Evolutionary conservation across 1,284 basidiomycete genomes (phyloP).

Genomic region (Puccinia horiana): DNA sequence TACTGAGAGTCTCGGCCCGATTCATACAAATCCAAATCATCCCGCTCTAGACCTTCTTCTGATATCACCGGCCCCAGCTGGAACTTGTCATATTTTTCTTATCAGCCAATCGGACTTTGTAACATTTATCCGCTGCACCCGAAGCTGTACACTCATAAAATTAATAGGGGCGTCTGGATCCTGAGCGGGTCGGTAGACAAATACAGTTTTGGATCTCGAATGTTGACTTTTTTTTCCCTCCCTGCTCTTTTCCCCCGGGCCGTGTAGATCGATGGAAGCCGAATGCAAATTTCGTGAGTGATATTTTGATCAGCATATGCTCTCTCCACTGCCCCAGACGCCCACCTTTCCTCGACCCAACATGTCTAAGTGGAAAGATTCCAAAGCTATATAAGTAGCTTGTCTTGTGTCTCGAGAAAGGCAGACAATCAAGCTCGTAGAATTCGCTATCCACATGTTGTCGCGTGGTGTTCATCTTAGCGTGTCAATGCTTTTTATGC

Average conservation of each 20-base stretch:
- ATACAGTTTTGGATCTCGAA: neutral
- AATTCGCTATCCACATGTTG: neutral
- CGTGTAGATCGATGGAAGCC: constrained; percentile 62
- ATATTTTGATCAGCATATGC: neutral
- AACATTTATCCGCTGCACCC: neutral
- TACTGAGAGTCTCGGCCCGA: neutral
- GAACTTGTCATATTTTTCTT: neutral
- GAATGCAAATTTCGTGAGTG: constrained; percentile 64
- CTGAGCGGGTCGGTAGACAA: neutral
- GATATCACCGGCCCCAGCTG: neutral
- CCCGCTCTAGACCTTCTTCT: neutral
- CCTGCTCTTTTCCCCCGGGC: neutral
- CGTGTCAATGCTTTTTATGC: neutral
- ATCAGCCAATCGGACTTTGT: neutral
- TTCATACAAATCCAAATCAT: neutral
- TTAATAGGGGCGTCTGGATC: neutral
- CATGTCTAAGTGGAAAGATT: too few species aligned
- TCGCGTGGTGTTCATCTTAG: neutral
- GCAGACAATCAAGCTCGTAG: neutral
- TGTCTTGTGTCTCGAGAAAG: neutral
- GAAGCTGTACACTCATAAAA: neutral
- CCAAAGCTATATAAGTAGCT: too few species aligned
- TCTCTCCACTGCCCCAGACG: neutral
- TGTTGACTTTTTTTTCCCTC: neutral
- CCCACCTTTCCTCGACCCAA: neutral